phyloP scores from a whole-genome alignment of 441 rosid species.

The Flueggea neowawraea region DNA sequence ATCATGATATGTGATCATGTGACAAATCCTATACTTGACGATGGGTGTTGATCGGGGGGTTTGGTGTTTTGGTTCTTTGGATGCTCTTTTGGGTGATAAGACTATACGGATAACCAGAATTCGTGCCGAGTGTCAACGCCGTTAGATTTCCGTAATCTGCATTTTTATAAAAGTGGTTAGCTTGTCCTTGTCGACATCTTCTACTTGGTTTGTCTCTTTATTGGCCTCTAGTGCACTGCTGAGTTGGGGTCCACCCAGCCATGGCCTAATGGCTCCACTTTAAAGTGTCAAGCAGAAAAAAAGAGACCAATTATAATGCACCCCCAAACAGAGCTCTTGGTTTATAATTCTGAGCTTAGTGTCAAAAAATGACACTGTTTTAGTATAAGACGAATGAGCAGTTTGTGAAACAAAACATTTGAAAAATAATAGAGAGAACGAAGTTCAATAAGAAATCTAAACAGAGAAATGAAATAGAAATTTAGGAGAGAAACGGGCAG shows the following conservation, averaged over 20 bases:
- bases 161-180: slow-evolving; percentile 12
- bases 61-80: slow-evolving; percentile 12
- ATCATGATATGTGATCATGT: no score
- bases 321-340: no score
- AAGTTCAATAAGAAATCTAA: background rate
- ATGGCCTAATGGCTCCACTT: no score
- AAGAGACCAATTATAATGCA: no score
- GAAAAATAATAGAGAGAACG: background rate
- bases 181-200: slow-evolving; percentile 30
- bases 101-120: slow-evolving; percentile 21
- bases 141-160: slow-evolving; percentile 22
- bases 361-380: background rate
- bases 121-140: slow-evolving; percentile 41
- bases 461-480: no score
- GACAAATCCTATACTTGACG: no score
- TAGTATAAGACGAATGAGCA: no score
- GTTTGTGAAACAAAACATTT: no score
- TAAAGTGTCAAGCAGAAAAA: no score
- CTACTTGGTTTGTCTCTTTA: background rate
- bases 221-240: no score
- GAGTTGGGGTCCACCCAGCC: no score
- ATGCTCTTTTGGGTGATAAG: slow-evolving; percentile 25
- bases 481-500: slow-evolving; percentile 16
- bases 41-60: background rate
- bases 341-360: background rate